Evolutionary conservation across 257 asterid genomes (phyloP).

Genomic region (Nicotiana benthamiana): DNA sequence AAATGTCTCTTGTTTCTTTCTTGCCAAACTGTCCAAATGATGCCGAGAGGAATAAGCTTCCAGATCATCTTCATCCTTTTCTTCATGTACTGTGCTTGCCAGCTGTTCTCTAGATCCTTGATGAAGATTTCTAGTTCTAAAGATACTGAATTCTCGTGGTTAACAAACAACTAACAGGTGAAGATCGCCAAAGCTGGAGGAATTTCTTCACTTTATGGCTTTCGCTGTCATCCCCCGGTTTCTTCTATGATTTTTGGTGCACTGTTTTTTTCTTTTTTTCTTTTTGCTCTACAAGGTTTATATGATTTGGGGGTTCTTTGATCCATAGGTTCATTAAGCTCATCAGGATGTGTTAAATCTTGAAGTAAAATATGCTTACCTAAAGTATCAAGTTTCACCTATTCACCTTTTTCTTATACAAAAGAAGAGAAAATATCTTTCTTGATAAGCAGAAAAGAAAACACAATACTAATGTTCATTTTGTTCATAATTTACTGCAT

Average conservation of each 20-base stretch:
- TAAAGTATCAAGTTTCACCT: not conserved
- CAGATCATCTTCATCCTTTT: not conserved
- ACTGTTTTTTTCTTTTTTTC: not conserved
- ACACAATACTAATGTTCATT: not conserved
- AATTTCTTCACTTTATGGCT: not conserved
- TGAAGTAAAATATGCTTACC: not conserved
- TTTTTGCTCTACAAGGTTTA: not conserved
- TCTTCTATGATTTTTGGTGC: not conserved
- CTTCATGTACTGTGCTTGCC: not conserved
- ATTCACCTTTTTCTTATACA: not conserved
- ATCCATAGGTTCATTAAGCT: not conserved
- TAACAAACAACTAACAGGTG: not conserved
- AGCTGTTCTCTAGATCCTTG: not conserved
- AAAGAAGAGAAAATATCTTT: not conserved
- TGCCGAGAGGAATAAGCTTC: not conserved
- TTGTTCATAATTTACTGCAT: not conserved
- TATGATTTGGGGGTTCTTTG: not conserved
- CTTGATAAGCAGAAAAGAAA: not conserved
- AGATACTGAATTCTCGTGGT: not conserved
- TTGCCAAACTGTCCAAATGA: not conserved
- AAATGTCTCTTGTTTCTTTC: not conserved
- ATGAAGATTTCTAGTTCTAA: not conserved
- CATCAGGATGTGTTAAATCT: not conserved
- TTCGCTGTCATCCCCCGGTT: not conserved
- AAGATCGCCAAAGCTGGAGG: not conserved